Percentiles rank a stretch among this genome's conserved stretches.
These are phyloP conservation scores for Trichoderma simmonsii DNA, from an alignment of 2,329 filamentous ascomycete species.

Conservation along the genomic window DNA sequence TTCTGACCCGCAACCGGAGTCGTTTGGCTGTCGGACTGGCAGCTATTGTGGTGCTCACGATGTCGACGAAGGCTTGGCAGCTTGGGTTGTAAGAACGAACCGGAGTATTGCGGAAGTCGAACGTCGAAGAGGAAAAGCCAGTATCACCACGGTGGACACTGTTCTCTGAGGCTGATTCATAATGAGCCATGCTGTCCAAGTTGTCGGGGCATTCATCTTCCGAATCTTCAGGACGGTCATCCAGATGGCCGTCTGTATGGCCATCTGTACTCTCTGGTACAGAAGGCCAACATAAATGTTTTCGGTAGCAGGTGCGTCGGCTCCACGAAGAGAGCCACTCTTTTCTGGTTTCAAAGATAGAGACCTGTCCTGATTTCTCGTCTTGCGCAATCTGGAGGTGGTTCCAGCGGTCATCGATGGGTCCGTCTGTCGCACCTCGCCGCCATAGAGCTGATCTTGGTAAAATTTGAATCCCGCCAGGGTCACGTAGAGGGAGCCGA, in stretches of 20 bases:
- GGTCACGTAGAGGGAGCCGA: constrained; percentile 53
- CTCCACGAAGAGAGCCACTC: constrained; percentile 63
- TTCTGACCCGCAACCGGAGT: constrained; percentile 42
- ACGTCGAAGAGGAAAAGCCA: constrained; percentile 38
- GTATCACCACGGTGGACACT: constrained; percentile 48
- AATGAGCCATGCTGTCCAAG: constrained; percentile 34
- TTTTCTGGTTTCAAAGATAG: constrained; percentile 65
- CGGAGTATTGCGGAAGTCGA: constrained; percentile 52
- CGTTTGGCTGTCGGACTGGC: constrained; percentile 30
- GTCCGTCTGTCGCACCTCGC: constrained; percentile 64
- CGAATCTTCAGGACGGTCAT: neutral
- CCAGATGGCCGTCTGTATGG: neutral
- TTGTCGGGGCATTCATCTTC: neutral
- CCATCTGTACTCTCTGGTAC: neutral
- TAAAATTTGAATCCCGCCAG: constrained; percentile 41
- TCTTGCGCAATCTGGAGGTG: constrained; percentile 61
- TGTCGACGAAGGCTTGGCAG: constrained; percentile 55
- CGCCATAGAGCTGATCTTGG: constrained; percentile 51
- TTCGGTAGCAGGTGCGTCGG: constrained; percentile 64
- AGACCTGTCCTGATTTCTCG: constrained; percentile 54
- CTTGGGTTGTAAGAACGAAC: constrained; percentile 53
- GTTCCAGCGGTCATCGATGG: constrained; percentile 72
- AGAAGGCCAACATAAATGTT: constrained; percentile 45
- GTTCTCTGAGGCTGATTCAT: constrained; percentile 19
- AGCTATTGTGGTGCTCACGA: constrained; percentile 50